A percentile compares a stretch with the other conserved stretches of the same genome.
These are phyloP conservation scores for Beauveria bassiana DNA, from an alignment of 2,329 filamentous ascomycete genomes.

Conservation along the genomic window DNA sequence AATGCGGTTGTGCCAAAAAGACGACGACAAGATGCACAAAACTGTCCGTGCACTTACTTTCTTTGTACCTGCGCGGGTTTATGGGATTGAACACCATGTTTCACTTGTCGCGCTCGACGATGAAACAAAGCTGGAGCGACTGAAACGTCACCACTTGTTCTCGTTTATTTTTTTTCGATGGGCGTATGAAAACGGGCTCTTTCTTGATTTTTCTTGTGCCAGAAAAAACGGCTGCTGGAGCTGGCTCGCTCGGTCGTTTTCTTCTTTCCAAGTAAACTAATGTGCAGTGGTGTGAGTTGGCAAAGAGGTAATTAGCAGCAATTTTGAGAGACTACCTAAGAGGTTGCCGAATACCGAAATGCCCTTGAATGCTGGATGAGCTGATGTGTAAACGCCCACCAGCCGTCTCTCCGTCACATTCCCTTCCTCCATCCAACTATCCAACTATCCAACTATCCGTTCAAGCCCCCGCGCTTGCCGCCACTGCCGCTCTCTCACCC, in stretches of 20 bases:
- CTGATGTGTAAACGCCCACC: too few species aligned
- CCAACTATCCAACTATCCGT: neutral
- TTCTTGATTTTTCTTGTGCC: neutral
- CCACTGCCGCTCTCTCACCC: too few species aligned
- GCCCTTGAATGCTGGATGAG: too few species aligned
- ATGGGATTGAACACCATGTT: neutral
- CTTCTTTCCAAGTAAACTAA: neutral
- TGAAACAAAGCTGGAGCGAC: neutral
- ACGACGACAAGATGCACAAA: neutral
- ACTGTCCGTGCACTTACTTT: too few species aligned
- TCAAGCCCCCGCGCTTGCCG: neutral
- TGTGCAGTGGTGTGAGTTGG: too few species aligned
- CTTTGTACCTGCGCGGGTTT: neutral
- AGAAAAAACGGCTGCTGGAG: neutral
- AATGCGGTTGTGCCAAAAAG: too few species aligned
- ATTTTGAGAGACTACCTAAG: too few species aligned
- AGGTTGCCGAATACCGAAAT: too few species aligned
- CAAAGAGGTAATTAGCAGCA: too few species aligned
- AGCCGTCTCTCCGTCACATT: too few species aligned
- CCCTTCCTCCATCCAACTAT: neutral
- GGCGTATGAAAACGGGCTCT: neutral
- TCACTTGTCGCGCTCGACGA: neutral
- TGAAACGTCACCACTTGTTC: constrained; percentile 7
- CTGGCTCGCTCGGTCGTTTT: neutral
- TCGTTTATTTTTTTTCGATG: neutral